phyloP scores from a whole-genome alignment of 441 rosid genomes.

The Hura crepitans region DNA sequence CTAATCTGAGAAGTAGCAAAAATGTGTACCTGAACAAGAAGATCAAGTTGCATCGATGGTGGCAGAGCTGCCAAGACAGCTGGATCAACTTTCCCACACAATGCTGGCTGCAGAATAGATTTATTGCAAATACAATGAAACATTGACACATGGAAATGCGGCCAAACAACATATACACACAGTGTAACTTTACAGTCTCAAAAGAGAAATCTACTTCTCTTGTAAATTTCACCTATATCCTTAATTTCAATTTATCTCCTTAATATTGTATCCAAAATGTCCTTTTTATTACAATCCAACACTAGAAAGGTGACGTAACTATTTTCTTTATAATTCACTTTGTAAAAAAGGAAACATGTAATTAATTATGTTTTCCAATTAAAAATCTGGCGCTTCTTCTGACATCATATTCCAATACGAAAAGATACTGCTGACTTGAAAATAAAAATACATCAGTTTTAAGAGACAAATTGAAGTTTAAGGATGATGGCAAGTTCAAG shows the following conservation, averaged over 20 bases:
- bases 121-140: conserved; percentile 2
- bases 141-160: not conserved
- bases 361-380: too few relatives aligned
- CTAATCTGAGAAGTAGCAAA: conserved; percentile 14
- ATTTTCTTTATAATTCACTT: not conserved
- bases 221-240: not conserved
- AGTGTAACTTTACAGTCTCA: not conserved
- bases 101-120: conserved; percentile 55
- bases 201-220: not conserved
- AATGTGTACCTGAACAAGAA: conserved; percentile 72
- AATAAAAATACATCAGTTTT: too few relatives aligned
- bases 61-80: conserved; percentile 93
- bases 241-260: not conserved
- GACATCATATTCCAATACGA: too few relatives aligned
- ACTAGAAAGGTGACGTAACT: not conserved
- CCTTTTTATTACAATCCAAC: not conserved
- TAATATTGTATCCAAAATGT: not conserved
- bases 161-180: not conserved
- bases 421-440: too few relatives aligned
- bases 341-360: too few relatives aligned
- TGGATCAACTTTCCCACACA: conserved; percentile 74
- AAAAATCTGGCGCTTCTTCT: too few relatives aligned
- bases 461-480: too few relatives aligned
- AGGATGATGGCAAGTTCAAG: too few relatives aligned
- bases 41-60: conserved; percentile 95